Base-by-base conservation (phyloP, 257 asterid species). In the Solanum appendiculatum region DNA sequence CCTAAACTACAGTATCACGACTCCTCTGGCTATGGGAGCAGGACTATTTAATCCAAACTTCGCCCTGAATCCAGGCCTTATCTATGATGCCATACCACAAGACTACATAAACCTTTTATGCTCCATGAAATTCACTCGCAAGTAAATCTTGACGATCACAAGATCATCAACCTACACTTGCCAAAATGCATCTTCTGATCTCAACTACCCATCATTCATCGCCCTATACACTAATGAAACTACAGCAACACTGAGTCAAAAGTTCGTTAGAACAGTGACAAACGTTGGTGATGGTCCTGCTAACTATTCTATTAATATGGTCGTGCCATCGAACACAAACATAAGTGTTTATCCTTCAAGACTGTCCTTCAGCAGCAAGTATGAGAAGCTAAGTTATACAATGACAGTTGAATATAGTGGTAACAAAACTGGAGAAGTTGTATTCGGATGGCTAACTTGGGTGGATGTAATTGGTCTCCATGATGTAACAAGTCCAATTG, bases 401-500 rank as follows among this genome's bases (percentile, higher is more conserved):
- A 39, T 90, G 85, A 88, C 87, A 12, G 60, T 93, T 20, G 48
- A 82, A 1, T 92, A 92, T 56, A 64, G 9, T 34, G 88, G 88
- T 27, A 66, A 82, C n/a, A 27, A 20, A 7, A 86, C 91, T 1
- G 87, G 84, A 27, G 89, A 80, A 33, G 89, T 88, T 21, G 84
- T 78, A 85, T 88, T 87, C 42, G 94, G 95, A 23, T 91, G 92
- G 1, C 4, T 93, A 42, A 88, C 90, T 9, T 93, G 97, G 96
- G 21, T 90, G 40, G 95, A 94, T 77, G 92, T 81, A 40, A 74
- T 46, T 31, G 95, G 94, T 11, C 87, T 88, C 6, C 92, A 84
- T 81, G 86, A 78, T 4, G 95, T 90, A 27, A 93, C 93, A 78
- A 94, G 94, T 86, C 97, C 94, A 5, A 85, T 90, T 77, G 94